A percentile compares a stretch with the other conserved stretches of the same genome.
Evolutionary conservation across 2,329 filamentous ascomycete species (phyloP).

Genomic region (Fusarium sp.): DNA sequence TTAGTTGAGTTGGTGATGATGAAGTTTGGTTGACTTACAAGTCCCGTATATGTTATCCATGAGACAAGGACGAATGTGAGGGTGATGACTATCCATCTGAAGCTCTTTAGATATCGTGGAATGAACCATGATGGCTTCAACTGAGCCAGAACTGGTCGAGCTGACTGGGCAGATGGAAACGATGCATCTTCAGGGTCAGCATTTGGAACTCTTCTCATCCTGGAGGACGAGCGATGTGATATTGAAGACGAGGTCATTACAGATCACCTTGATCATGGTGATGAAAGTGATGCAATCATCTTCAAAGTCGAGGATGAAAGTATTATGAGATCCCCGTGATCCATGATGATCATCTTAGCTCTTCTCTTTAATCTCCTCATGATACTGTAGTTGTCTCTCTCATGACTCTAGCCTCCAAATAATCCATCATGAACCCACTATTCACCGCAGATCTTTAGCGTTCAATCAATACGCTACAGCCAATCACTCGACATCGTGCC

Average conservation of each 20-base stretch:
- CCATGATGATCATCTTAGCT: neutral
- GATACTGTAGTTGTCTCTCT: neutral
- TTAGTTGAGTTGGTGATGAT: neutral
- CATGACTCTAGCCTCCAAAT: neutral
- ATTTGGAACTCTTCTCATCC: conserved; percentile 18
- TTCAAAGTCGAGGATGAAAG: neutral
- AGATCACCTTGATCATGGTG: neutral
- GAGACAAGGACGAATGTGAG: conserved; percentile 7
- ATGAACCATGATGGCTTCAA: neutral
- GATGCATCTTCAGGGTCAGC: conserved; percentile 23
- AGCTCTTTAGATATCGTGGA: neutral
- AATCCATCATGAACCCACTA: neutral
- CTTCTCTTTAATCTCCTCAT: neutral
- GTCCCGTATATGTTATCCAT: conserved; percentile 3
- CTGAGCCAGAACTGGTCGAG: neutral
- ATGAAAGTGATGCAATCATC: neutral
- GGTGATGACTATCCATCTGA: conserved; percentile 1
- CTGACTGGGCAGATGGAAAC: conserved; percentile 6
- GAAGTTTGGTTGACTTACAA: neutral
- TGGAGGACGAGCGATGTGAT: conserved; percentile 15
- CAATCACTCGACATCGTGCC: conserved; percentile 40
- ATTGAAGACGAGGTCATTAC: conserved; percentile 34
- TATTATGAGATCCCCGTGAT: neutral
- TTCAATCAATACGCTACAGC: conserved; percentile 13
- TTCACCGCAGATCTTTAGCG: neutral